These are phyloP conservation scores for Thielaviopsis cerberus DNA, from an alignment of 2,329 filamentous ascomycete species.

Conservation along the genomic window DNA sequence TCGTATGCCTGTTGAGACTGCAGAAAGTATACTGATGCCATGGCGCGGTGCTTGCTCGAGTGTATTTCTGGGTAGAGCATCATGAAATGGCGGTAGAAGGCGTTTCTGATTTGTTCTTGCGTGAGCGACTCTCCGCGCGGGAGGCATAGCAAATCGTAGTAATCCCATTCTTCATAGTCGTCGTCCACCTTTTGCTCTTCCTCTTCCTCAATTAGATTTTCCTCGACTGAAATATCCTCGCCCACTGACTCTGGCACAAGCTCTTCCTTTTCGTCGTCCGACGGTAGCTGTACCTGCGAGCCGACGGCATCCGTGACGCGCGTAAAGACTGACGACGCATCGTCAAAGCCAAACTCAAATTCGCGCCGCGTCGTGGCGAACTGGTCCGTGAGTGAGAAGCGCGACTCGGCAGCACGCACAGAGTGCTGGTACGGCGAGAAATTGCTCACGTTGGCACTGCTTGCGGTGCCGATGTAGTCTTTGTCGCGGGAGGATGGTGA, in stretches of 20 bases:
- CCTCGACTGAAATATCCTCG: not conserved
- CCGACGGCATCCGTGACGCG: conserved; percentile 13
- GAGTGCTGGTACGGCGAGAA: conserved; percentile 10
- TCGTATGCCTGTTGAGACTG: conserved; percentile 28
- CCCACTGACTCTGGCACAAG: too few relatives aligned
- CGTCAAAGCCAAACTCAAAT: conserved; percentile 30
- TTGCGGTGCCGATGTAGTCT: too few relatives aligned
- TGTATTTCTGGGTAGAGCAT: conserved; percentile 27
- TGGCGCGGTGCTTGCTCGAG: conserved; percentile 21
- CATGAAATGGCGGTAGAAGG: conserved; percentile 27
- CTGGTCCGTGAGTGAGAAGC: conserved; percentile 29
- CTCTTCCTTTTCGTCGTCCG: conserved; percentile 11
- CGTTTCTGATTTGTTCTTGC: conserved; percentile 22
- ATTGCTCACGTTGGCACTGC: not conserved
- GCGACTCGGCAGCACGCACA: conserved; percentile 22
- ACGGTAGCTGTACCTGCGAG: not conserved
- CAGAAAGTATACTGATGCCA: conserved; percentile 24
- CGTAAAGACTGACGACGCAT: conserved; percentile 26
- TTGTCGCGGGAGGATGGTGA: too few relatives aligned
- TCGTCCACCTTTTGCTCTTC: conserved; percentile 12
- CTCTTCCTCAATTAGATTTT: not conserved
- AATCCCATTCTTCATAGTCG: conserved; percentile 17
- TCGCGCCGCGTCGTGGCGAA: conserved; percentile 29
- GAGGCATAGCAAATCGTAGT: conserved; percentile 29
- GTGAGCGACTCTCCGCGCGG: conserved; percentile 19